Percentiles rank a stretch among this genome's conserved stretches.
phyloP scores from a whole-genome alignment of 345 rosid genomes.

The Ricinus communis region DNA sequence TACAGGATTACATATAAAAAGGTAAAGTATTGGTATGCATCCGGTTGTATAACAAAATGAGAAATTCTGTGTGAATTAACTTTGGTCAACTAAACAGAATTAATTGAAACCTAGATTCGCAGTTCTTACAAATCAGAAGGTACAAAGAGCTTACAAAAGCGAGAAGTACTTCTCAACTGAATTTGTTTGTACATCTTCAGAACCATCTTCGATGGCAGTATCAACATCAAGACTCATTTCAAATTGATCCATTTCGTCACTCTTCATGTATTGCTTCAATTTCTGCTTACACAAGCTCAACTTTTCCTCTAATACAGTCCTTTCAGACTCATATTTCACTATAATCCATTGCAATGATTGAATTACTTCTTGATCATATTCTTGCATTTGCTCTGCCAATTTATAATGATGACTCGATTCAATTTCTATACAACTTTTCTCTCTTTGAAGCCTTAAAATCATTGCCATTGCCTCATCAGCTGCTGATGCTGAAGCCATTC shows the following conservation, averaged over 20 bases:
- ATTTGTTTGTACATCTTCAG: conserved; percentile 13
- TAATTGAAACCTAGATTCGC: not conserved
- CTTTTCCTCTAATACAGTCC: conserved; percentile 33
- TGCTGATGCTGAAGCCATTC: conserved; percentile 68
- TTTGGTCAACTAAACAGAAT: not conserved
- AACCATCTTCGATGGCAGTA: conserved; percentile 20
- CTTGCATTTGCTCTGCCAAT: conserved; percentile 55
- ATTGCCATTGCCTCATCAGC: conserved; percentile 81
- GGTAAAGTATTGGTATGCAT: not conserved
- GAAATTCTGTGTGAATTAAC: not conserved
- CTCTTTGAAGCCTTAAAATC: conserved; percentile 71
- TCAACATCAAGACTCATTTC: conserved; percentile 22
- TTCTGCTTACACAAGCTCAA: conserved; percentile 29
- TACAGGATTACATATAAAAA: not conserved
- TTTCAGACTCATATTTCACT: conserved; percentile 46
- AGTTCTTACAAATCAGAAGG: not conserved
- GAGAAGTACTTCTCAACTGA: conserved; percentile 22
- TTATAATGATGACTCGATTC: conserved; percentile 59
- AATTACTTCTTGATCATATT: conserved; percentile 55
- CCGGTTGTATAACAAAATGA: not conserved
- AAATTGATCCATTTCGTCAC: conserved; percentile 29
- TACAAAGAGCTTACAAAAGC: conserved; percentile 12
- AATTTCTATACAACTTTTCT: conserved; percentile 58
- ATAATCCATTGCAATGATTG: conserved; percentile 57
- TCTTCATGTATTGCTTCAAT: conserved; percentile 23